Percentiles rank a stretch among this genome's conserved stretches.
These are phyloP conservation scores for Backusella tuberculispora DNA, from an alignment of 192 early-diverging fungal species.

Conservation along the genomic window DNA sequence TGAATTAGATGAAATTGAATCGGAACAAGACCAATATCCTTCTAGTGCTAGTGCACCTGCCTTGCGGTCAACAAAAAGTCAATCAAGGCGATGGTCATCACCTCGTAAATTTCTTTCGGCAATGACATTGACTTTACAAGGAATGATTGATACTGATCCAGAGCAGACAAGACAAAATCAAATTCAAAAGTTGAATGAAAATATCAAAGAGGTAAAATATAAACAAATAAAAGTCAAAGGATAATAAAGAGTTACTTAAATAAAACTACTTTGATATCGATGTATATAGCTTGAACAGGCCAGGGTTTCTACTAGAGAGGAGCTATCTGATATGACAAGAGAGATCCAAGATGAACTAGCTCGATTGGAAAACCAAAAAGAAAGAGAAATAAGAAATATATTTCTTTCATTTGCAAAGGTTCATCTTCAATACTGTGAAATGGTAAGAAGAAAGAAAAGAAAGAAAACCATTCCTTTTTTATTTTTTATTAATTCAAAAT, in stretches of 20 bases:
- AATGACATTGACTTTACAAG: slow-evolving; percentile 74
- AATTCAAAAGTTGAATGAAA: slow-evolving; percentile 82
- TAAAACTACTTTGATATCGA: no score
- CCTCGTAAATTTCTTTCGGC: slow-evolving; percentile 52
- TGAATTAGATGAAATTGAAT: neutral
- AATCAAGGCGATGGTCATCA: slow-evolving; percentile 45
- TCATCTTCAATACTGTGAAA: slow-evolving; percentile 70
- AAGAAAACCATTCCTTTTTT: neutral
- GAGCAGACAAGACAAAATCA: slow-evolving; percentile 84
- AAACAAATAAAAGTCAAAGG: neutral
- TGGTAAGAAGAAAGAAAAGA: slow-evolving; percentile 39
- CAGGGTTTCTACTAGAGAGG: slow-evolving; percentile 41
- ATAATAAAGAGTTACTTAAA: neutral
- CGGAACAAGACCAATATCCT: slow-evolving; percentile 22
- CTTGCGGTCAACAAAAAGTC: slow-evolving; percentile 32
- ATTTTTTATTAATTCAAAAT: neutral
- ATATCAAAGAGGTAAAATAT: slow-evolving; percentile 58
- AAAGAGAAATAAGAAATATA: slow-evolving; percentile 77
- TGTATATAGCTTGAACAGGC: neutral
- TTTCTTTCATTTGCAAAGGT: slow-evolving; percentile 71
- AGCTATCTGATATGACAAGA: slow-evolving; percentile 73
- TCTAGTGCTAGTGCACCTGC: slow-evolving; percentile 25
- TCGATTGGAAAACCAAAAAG: slow-evolving; percentile 90
- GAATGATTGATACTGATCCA: slow-evolving; percentile 94
- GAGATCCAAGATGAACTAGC: slow-evolving; percentile 87